Base-by-base conservation (phyloP, 495 filamentous ascomycete species). In the Xylaria longipes region DNA sequence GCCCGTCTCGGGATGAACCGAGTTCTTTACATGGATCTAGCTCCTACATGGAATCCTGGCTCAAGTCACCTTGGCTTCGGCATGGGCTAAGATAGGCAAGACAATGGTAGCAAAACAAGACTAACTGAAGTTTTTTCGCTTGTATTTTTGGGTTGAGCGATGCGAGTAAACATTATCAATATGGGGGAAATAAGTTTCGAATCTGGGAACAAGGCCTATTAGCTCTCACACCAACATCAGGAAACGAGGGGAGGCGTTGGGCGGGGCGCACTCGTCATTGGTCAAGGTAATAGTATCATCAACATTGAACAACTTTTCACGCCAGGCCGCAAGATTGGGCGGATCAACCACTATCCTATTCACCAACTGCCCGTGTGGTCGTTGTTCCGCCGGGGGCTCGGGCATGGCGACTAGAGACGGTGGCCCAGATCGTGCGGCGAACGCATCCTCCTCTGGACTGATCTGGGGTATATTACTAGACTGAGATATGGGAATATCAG, bases 141-240 rank as follows among this genome's bases (percentile, higher is more conserved):
- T 96, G 81, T 95, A 95, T 66, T 85, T 85, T 76, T 97, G 93
- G 4, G 93, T 95, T 4, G 94, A 95, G 60, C 94, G 91, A 82
- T 96, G 94, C 22, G 93, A 95, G 79, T 95, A 97, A 60, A 97
- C 89, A 79, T 97, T 97, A 81, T 97, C 94, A 76, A 97, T 86
- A 80, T 95, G 93, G 0, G 93, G 93, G 77, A 94, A 97, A 81
- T 96, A 97, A 25, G 89, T 95, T 74, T 93, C 89, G 81, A 93
- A 96, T 79, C 93, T 95, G 75, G 57, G 43, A 15, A 27, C 20
- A 37, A n/a, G 22, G 14, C 14, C 3, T 56, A 45, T 70, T 33
- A 70, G 68, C 57, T 41, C 14, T 25, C 25, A 64, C 48, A 56
- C 25, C 72, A 75, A 50, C 63, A n/a, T 67, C 50, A 73, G 54